Evolutionary conservation across 176 grass and related monocot species (phyloP), one percentile per base, ranked within the genome.

Genomic region (Oryza meridionalis): DNA sequence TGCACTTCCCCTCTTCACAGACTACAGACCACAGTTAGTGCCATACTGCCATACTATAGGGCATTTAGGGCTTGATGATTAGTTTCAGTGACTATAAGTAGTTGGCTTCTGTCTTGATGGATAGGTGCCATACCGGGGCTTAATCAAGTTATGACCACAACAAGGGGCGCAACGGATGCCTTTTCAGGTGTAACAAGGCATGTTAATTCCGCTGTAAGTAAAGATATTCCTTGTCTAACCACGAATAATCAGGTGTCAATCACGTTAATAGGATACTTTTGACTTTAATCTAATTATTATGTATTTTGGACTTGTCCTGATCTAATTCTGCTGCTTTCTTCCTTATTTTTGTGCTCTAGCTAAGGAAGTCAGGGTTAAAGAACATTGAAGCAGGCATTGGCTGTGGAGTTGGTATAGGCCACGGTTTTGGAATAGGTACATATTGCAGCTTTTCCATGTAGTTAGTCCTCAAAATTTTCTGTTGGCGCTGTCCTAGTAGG

Each of bases 401-500:
- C 37, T 99, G 96, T 47, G 96, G 96, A 51, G 85, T 94, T 88
- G 96, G 93, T 76, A 72, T 99, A 62, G 93, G 96, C 65, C 91
- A 99, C 82, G 93, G 91, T 66, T 99, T 96, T 87, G 93, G 96
- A 72, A 94, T 96, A 87, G 93, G 96, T 99, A 94, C 42, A 65
- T 65, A 3, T 82, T 37, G 37, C 74, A 68, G 38, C 69, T 76
- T 31, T 80, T 62, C 27, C 21, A 53, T 86, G 49, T 73, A 45
- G 33, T 70, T 73, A 74, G 9, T 29, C 32, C 13, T 58, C 4
- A 84, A 66, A 51, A 70, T 24, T 77, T 61, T 16, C 5, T 9
- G 21, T 72, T 22, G 19, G n/a, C 37, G 46, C 66, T 67, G 11
- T n/a, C 6, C 45, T 70, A 66, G 19, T 45, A 65, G 11, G 75